A percentile compares a stretch with the other conserved stretches of the same genome.
phyloP scores from a whole-genome alignment of 345 rosid species.

The Syzygium oleosum region DNA sequence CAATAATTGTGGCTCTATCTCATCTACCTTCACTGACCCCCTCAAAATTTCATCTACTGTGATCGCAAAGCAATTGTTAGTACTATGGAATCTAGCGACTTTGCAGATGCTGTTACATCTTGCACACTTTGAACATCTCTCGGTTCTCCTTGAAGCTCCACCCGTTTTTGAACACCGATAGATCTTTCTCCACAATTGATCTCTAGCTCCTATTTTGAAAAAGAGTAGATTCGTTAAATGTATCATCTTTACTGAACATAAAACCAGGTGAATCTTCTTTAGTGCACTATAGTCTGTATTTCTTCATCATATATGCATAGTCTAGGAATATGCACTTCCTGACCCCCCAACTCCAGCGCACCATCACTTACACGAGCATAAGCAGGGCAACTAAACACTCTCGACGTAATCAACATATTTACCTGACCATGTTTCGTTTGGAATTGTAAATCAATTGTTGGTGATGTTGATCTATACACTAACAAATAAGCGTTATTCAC shows the following conservation, averaged over 20 bases:
- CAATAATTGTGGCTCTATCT: background rate
- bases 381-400: background rate
- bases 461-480: background rate
- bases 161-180: too few species aligned
- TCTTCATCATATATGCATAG: background rate
- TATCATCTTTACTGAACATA: too few species aligned
- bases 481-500: background rate
- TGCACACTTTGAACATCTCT: too few species aligned
- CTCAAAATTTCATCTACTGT: background rate
- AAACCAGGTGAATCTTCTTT: background rate
- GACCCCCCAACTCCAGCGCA: background rate
- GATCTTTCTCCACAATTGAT: background rate
- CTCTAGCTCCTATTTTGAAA: background rate
- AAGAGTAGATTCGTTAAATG: fast-evolving
- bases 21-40: background rate
- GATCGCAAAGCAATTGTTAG: background rate
- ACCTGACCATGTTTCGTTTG: background rate
- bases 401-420: too few species aligned
- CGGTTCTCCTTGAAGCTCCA: too few species aligned
- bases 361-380: background rate
- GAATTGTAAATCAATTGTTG: too few species aligned
- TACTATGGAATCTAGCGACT: background rate
- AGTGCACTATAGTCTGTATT: too few species aligned
- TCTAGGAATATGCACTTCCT: background rate
- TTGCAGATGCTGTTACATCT: too few species aligned